Evolutionary conservation across 2,329 filamentous ascomycete genomes (phyloP).

Genomic region (Fusarium odoratissimum): DNA sequence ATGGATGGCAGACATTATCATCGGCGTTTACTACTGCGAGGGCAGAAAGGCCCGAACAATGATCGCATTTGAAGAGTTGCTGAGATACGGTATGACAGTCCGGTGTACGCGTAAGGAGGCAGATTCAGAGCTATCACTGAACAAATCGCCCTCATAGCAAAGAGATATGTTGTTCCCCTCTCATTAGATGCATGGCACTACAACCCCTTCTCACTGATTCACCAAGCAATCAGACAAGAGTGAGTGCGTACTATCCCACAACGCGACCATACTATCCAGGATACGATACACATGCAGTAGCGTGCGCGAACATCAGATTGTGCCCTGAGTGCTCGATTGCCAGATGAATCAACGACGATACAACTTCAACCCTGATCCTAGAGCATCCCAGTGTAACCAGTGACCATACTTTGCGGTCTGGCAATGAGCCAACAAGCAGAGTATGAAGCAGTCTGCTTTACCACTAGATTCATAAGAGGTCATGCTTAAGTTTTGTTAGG

Average conservation of each 20-base stretch:
- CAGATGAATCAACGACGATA: neutral
- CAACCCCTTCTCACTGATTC: neutral
- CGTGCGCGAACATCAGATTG: neutral
- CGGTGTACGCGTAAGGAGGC: neutral
- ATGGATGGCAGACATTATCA: neutral
- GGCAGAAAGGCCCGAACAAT: too few relatives aligned
- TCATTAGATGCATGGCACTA: neutral
- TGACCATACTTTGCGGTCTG: neutral
- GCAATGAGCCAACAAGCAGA: conserved; percentile 1
- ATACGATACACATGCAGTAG: neutral
- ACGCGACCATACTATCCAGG: neutral
- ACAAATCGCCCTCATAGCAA: neutral
- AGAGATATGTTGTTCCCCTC: neutral
- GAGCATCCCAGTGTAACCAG: conserved; percentile 8
- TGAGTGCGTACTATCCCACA: neutral
- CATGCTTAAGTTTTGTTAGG: neutral
- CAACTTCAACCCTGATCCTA: conserved; percentile 3
- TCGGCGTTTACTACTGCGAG: neutral
- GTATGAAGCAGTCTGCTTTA: conserved; percentile 1
- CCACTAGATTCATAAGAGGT: neutral
- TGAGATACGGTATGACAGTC: neutral
- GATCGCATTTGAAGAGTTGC: too few relatives aligned
- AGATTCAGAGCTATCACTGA: too few relatives aligned
- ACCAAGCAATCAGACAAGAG: neutral
- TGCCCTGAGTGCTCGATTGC: neutral